Evolutionary conservation across 306 rosid species (phyloP).

Genomic region (Gastrolobium bilobum): DNA sequence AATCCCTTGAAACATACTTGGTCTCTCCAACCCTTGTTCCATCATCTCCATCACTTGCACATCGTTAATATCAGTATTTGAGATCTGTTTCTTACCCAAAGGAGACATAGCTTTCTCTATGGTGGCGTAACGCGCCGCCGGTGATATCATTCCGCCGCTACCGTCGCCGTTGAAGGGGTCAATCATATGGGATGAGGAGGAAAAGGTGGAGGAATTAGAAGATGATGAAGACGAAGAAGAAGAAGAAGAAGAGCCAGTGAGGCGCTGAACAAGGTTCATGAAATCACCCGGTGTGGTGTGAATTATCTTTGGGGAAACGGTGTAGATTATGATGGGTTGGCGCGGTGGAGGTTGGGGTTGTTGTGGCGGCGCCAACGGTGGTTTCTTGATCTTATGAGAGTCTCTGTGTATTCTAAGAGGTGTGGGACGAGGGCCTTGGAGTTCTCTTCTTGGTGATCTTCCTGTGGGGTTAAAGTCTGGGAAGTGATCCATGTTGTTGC

Average conservation of each 20-base stretch:
- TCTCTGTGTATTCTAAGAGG: slow-evolving; percentile 77
- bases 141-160: slow-evolving; percentile 49
- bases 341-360: slow-evolving; percentile 56
- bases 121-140: slow-evolving; percentile 69
- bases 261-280: slow-evolving; percentile 87
- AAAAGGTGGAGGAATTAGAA: slow-evolving; percentile 32
- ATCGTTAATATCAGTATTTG: slow-evolving; percentile 19
- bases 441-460: slow-evolving; percentile 76
- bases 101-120: slow-evolving; percentile 63
- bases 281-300: slow-evolving; percentile 83
- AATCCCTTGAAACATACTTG: slow-evolving; percentile 66
- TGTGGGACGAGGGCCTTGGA: slow-evolving; percentile 84
- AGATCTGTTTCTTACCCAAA: slow-evolving; percentile 36
- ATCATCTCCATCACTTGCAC: slow-evolving; percentile 48
- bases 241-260: slow-evolving; percentile 64
- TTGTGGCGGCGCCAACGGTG: slow-evolving; percentile 64
- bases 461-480: slow-evolving; percentile 46
- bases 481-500: slow-evolving; percentile 46
- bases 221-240: slow-evolving; percentile 26
- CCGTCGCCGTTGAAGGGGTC: slow-evolving; percentile 33
- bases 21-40: slow-evolving; percentile 39
- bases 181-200: slow-evolving; percentile 5
- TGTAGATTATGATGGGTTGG: slow-evolving; percentile 80
- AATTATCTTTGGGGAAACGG: slow-evolving; percentile 80
- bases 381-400: slow-evolving; percentile 80